Conservation (phyloP, 2,329 filamentous ascomycete genomes). For the Fusarium irregulare region DNA sequence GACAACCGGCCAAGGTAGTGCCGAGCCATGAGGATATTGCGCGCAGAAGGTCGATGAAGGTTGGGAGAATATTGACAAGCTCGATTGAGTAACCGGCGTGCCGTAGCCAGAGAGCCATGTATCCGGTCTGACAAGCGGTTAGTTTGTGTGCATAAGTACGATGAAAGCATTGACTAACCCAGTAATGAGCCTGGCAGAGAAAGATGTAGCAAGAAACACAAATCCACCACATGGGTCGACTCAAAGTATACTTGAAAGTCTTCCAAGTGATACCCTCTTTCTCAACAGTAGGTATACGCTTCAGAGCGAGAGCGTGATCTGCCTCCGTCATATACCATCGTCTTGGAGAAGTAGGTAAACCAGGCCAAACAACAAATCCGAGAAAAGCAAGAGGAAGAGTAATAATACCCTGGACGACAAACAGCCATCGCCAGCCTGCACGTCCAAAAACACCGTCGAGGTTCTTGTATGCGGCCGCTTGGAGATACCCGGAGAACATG, state of each 20-base stretch:
- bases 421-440: constrained; percentile 10
- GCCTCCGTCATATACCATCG: constrained; percentile 1
- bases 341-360: background rate
- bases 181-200: background rate
- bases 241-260: background rate
- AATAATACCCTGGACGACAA: constrained; percentile 1
- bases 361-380: constrained; percentile 1
- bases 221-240: constrained; percentile 8
- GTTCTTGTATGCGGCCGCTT: constrained; percentile 2
- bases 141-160: accelerated
- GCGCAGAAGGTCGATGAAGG: background rate
- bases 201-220: constrained; percentile 10
- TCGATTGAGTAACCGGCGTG: constrained; percentile 2
- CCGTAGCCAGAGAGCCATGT: background rate
- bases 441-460: constrained; percentile 5
- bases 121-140: background rate
- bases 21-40: background rate
- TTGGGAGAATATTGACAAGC: background rate
- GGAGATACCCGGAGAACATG: background rate
- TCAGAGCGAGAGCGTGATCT: background rate
- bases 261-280: background rate
- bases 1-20: background rate
- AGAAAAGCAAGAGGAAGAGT: background rate
- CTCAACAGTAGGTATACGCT: background rate
- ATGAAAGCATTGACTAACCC: background rate